A percentile compares a stretch with the other conserved stretches of the same genome.
These are phyloP conservation scores for Pleurotus salmoneostramineus DNA, from an alignment of 768 basidiomycete species.

Conservation along the genomic window DNA sequence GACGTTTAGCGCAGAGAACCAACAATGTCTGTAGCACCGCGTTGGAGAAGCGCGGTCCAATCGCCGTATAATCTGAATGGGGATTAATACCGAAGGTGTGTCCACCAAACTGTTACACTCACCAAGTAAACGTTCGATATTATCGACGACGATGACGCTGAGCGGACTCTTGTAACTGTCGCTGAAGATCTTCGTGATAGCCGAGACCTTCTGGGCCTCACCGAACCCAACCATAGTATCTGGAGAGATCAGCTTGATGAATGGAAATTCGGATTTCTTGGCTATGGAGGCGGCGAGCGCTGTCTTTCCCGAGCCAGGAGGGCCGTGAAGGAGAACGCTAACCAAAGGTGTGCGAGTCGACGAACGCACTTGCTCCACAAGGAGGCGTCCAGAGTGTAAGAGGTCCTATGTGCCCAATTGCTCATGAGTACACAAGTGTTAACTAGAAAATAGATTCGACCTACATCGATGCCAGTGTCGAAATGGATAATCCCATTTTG, in stretches of 20 bases:
- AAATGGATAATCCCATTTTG: slow-evolving; percentile 97
- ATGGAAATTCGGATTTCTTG: slow-evolving; percentile 89
- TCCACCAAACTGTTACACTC: slow-evolving; percentile 17
- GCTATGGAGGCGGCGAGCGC: slow-evolving; percentile 94
- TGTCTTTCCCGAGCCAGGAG: slow-evolving; percentile 90
- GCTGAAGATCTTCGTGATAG: slow-evolving; percentile 88
- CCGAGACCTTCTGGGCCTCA: slow-evolving; percentile 87
- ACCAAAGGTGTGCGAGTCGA: slow-evolving; percentile 91
- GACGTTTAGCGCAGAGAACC: slow-evolving; percentile 82
- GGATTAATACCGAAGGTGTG: neutral
- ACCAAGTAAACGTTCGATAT: slow-evolving; percentile 91
- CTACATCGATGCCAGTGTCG: slow-evolving; percentile 69
- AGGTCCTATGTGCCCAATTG: slow-evolving; percentile 56
- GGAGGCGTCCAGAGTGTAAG: slow-evolving; percentile 78
- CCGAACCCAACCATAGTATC: slow-evolving; percentile 96
- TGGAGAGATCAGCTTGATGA: slow-evolving; percentile 95
- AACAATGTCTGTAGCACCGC: slow-evolving; percentile 86
- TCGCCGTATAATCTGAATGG: slow-evolving; percentile 84
- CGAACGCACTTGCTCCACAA: slow-evolving; percentile 91
- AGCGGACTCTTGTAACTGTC: slow-evolving; percentile 98
- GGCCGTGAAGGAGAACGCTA: slow-evolving; percentile 84
- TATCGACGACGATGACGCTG: slow-evolving; percentile 95
- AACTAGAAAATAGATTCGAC: slow-evolving; percentile 17
- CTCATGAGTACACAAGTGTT: neutral
- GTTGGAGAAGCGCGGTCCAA: slow-evolving; percentile 97